Evolutionary conservation across 148 eudicot species (phyloP).

Genomic region (Fagopyrum esculentum): DNA sequence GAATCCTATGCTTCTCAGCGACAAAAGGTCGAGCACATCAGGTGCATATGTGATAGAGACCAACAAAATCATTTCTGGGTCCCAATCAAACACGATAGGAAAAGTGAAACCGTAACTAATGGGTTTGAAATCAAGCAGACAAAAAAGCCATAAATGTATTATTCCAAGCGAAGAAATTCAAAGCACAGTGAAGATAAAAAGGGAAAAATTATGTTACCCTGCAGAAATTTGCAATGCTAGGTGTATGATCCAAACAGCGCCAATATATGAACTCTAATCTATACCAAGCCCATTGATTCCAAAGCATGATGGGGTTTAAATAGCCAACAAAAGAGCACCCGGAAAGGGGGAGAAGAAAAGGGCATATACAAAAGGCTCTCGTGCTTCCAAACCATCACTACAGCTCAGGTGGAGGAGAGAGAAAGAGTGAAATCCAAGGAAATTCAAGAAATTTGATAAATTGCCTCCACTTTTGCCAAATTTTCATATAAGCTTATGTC

Average conservation of each 20-base stretch:
- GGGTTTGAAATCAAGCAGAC: background rate
- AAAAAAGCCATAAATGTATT: background rate
- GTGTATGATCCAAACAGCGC: background rate
- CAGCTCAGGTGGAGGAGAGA: constrained; percentile 4
- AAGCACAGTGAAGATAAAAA: background rate
- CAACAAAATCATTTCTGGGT: background rate
- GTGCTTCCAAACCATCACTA: background rate
- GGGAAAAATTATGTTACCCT: background rate
- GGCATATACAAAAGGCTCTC: constrained; percentile 1
- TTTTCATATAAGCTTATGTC: too few species aligned
- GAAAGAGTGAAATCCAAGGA: constrained; percentile 2
- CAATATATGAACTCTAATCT: background rate
- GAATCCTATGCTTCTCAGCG: background rate
- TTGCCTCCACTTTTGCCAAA: too few species aligned
- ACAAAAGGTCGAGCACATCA: constrained; percentile 4
- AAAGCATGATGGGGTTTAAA: background rate
- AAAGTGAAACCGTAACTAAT: background rate
- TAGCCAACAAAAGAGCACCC: background rate
- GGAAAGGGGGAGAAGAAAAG: constrained; percentile 7
- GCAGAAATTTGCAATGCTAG: background rate
- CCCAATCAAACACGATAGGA: background rate
- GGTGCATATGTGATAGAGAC: background rate
- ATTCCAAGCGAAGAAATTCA: background rate
- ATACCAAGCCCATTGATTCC: background rate
- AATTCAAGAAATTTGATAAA: background rate